Percentiles rank a stretch among this genome's conserved stretches.
Conservation (phyloP, 495 filamentous ascomycete genomes). For the Umbilicaria muhlenbergii region DNA sequence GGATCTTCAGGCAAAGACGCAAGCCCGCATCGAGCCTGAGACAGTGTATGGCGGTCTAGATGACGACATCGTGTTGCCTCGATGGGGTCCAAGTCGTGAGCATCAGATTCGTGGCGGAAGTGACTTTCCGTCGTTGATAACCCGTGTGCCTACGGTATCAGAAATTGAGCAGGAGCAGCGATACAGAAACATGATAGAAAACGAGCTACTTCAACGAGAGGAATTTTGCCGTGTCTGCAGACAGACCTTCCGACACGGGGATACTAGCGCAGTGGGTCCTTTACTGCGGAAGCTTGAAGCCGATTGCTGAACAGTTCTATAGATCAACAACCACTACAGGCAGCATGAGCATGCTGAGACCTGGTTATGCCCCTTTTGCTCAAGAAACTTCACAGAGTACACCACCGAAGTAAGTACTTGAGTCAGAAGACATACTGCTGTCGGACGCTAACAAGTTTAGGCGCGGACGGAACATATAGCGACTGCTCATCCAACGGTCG, state of each 20-base stretch:
- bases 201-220: conserved; percentile 7
- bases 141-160: conserved; percentile 6
- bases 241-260: not conserved
- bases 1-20: not conserved
- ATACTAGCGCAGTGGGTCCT: not conserved
- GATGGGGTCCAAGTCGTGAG: conserved; percentile 6
- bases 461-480: no score
- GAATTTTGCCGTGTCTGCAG: conserved; percentile 7
- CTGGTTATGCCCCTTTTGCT: conserved; percentile 5
- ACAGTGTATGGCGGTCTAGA: conserved; percentile 6
- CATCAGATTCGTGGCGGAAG: not conserved
- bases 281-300: not conserved
- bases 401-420: conserved; percentile 5
- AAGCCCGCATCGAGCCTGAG: not conserved
- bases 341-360: conserved; percentile 7
- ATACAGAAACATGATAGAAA: conserved; percentile 6
- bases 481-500: no score
- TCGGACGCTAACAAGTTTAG: conserved; percentile 4
- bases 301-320: conserved; percentile 1
- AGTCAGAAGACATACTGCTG: not conserved
- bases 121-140: conserved; percentile 6
- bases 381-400: conserved; percentile 2
- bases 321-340: not conserved
- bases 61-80: conserved; percentile 5
- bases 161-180: conserved; percentile 3